Conservation (phyloP, 2,329 filamentous ascomycete species). For the Xylariales sp. region DNA sequence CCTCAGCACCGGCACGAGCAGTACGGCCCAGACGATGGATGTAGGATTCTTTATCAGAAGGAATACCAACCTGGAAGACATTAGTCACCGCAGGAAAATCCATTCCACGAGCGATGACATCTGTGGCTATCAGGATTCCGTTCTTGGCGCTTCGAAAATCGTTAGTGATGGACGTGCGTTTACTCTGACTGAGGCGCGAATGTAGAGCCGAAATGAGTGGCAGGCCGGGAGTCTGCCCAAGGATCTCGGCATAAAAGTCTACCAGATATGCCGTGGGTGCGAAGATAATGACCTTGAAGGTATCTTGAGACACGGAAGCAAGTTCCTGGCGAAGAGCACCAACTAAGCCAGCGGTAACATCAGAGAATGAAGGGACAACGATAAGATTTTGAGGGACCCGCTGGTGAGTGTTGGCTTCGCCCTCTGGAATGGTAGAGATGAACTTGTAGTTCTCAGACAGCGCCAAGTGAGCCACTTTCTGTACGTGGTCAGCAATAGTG, state of each 20-base stretch:
- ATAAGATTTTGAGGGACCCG: constrained; percentile 71
- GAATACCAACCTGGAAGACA: constrained; percentile 60
- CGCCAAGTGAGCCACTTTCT: constrained; percentile 66
- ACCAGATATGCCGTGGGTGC: constrained; percentile 57
- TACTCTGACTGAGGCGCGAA: constrained; percentile 45
- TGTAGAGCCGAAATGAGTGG: constrained; percentile 43
- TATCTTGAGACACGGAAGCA: constrained; percentile 26
- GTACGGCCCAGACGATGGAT: constrained; percentile 66
- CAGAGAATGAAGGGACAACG: constrained; percentile 63
- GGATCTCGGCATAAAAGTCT: constrained; percentile 44
- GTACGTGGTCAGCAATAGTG: constrained; percentile 75
- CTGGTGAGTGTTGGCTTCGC: constrained; percentile 73
- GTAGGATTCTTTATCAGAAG: constrained; percentile 58
- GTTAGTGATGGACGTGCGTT: constrained; percentile 56
- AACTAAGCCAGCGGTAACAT: constrained; percentile 57
- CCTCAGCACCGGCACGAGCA: constrained; percentile 59
- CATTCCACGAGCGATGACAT: constrained; percentile 69
- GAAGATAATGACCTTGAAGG: constrained; percentile 84
- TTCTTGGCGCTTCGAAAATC: constrained; percentile 48
- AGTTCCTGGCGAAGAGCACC: constrained; percentile 48
- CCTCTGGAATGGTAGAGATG: constrained; percentile 72
- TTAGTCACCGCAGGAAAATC: constrained; percentile 67
- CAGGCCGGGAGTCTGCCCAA: constrained; percentile 33
- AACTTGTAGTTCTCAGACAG: constrained; percentile 71
- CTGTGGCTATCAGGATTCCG: constrained; percentile 61